phyloP scores from a whole-genome alignment of 441 rosid genomes.

The Capsella rubella region DNA sequence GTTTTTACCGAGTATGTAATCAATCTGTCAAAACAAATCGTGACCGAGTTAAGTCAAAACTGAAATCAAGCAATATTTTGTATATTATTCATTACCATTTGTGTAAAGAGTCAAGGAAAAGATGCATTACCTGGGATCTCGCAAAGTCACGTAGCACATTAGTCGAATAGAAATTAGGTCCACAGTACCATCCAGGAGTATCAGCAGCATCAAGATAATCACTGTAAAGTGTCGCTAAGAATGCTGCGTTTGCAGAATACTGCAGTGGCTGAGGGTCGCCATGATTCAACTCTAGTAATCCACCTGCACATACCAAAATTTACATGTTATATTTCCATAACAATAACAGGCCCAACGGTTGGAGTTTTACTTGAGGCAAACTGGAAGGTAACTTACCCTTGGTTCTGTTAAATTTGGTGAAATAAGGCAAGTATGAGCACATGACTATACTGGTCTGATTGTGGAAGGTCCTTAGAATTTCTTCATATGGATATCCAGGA shows the following conservation, averaged over 20 bases:
- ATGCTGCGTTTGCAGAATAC: conserved; percentile 41
- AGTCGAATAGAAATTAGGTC: conserved; percentile 33
- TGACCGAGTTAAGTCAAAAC: neutral
- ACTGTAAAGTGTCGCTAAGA: conserved; percentile 31
- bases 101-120: neutral
- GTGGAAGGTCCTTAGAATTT: conserved; percentile 54
- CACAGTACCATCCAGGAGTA: conserved; percentile 44
- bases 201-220: conserved; percentile 38
- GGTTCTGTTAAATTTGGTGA: conserved; percentile 82
- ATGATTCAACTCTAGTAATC: conserved; percentile 36
- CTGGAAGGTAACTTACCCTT: conserved; percentile 52
- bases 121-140: conserved; percentile 33
- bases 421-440: conserved; percentile 88
- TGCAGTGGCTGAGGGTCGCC: conserved; percentile 41
- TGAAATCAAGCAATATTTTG: neutral
- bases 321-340: neutral
- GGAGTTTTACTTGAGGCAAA: neutral
- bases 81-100: neutral
- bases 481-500: conserved; percentile 91
- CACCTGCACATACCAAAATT: conserved; percentile 31
- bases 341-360: neutral
- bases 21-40: conserved; percentile 57
- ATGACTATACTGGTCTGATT: conserved; percentile 83
- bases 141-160: conserved; percentile 33
- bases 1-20: conserved; percentile 91